Conservation (phyloP, 257 asterid genomes). For the Lantana camara region DNA sequence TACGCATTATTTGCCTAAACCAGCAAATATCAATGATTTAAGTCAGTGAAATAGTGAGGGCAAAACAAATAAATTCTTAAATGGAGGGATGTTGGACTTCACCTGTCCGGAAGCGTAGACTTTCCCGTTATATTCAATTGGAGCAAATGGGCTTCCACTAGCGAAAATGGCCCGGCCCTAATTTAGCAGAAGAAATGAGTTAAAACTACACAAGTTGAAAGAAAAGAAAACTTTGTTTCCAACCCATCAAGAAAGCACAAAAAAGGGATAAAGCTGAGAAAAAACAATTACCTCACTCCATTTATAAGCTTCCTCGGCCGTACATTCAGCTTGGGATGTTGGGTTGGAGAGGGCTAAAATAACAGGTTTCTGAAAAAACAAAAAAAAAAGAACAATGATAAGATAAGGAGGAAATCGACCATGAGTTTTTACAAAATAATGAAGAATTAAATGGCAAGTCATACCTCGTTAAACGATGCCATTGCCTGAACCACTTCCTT, state of each 20-base stretch:
- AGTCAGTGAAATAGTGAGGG: slow-evolving; percentile 12
- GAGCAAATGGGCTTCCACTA: slow-evolving; percentile 75
- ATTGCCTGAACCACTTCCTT: slow-evolving; percentile 80
- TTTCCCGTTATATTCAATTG: slow-evolving; percentile 56
- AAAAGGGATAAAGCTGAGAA: not conserved
- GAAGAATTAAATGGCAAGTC: not conserved
- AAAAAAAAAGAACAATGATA: not conserved
- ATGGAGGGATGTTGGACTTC: slow-evolving; percentile 10
- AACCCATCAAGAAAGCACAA: not conserved
- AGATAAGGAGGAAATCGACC: not conserved
- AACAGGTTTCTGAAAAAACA: slow-evolving; percentile 66
- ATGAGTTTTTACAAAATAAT: not conserved
- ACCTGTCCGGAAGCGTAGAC: slow-evolving; percentile 68
- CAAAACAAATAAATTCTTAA: not conserved
- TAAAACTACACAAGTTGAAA: not conserved
- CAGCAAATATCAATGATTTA: slow-evolving; percentile 11
- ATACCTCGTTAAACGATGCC: slow-evolving; percentile 76
- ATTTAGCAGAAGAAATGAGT: slow-evolving; percentile 20
- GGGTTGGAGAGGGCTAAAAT: slow-evolving; percentile 94
- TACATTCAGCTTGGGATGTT: slow-evolving; percentile 93
- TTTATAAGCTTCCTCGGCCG: slow-evolving; percentile 86
- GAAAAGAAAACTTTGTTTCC: not conserved
- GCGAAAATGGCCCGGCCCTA: slow-evolving; percentile 81
- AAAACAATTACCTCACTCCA: slow-evolving; percentile 81
- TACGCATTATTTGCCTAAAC: slow-evolving; percentile 87